Evolutionary conservation across 2,329 filamentous ascomycete species (phyloP), one percentile per base, ranked within the genome.

Genomic region (Fusarium aywerte): DNA sequence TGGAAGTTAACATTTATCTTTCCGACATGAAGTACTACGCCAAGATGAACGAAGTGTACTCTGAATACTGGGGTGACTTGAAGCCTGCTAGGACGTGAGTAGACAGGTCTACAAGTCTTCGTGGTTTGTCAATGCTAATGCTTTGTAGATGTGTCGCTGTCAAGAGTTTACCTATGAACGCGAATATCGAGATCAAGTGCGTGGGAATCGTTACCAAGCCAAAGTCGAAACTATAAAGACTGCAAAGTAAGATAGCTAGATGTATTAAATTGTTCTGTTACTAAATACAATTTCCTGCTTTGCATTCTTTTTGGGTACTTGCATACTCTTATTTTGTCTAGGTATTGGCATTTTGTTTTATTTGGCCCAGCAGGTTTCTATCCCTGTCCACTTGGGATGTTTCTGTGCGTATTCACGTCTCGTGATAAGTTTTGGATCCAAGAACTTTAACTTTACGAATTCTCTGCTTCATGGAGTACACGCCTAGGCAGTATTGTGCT

Each of bases 1-100:
- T 92, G 67, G 91, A 92, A 79, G 87, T 90, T 52, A 87, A 85
- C 67, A 87, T 92, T 67, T 93, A 91, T 80, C 81, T 93, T 44
- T 85, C 87, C 42, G 85, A 90, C 69, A 92, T 92, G 89, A 86
- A 84, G 54, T 83, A 91, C 75, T 93, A 92, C 73, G 85, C 81
- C 31, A 87, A 90, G 76, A 91, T 92, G 88, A 93, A 93, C 76
- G 84, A 84, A 69, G 85, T 90, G 25, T 92, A 92, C 71, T 85
- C 85, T 73, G 86, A 89, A 76, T 90, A 87, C 80, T 93, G 91
- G 79, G 80, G 78, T 5, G 76, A 81, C 9, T 67, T 79, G 0
- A 83, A 83, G 69, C 81, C 81, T 2, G 78, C 76, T 33, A 67
- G 78, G 44, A 80, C 79, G 69, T 72, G 31, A 72, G 72, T 71